Conservation (phyloP, 768 basidiomycete species). For the Russula sp. region DNA sequence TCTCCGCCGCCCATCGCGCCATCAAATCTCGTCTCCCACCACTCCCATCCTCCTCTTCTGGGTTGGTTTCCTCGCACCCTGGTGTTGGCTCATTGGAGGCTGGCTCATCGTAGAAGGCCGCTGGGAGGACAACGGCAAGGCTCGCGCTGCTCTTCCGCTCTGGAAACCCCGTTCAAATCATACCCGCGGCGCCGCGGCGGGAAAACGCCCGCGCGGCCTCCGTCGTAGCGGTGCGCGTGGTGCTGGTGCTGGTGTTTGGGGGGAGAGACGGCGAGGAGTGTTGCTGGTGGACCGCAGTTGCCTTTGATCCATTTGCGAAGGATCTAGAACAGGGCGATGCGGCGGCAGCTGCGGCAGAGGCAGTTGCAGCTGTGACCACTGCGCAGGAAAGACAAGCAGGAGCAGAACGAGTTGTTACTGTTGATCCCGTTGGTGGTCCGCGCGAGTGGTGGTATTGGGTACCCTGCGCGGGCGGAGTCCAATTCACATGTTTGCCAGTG, state of each 20-base stretch:
- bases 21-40: constrained; percentile 20
- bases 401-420: constrained; percentile 33
- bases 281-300: constrained; percentile 16
- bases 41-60: constrained; percentile 56
- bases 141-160: constrained; percentile 41
- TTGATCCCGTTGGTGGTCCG: constrained; percentile 13
- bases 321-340: constrained; percentile 20
- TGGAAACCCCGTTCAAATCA: constrained; percentile 9
- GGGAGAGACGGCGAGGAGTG: background rate
- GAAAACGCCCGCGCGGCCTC: constrained; percentile 6
- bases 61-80: constrained; percentile 68
- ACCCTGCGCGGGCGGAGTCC: background rate
- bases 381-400: constrained; percentile 24
- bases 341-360: background rate
- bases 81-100: constrained; percentile 74
- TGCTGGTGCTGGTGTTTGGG: background rate
- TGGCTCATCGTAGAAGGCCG: constrained; percentile 50
- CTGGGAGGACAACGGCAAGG: constrained; percentile 45
- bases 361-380: background rate
- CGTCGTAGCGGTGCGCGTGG: too few species aligned
- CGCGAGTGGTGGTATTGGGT: background rate
- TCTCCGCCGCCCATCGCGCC: constrained; percentile 19
- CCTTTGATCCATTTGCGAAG: background rate
- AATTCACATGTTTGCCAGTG: background rate
- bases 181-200: background rate